Base-by-base conservation (phyloP, 2,329 filamentous ascomycete genomes). In the Pestalotiopsis fici region DNA sequence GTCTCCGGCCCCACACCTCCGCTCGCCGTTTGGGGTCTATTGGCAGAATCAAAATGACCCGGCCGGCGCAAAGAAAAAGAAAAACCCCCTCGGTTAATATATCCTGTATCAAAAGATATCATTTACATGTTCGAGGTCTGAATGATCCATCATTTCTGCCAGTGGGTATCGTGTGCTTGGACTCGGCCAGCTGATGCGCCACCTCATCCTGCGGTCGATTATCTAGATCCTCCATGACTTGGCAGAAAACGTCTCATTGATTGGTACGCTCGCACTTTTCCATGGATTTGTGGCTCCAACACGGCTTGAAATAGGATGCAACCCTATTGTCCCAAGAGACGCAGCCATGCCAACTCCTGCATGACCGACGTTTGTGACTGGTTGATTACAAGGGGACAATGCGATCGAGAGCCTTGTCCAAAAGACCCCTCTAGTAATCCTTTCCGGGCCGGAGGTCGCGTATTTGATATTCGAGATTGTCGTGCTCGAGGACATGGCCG, bases 401-500 rank as follows among this genome's bases (percentile, higher is more conserved):
- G 35, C 37, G 35, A 47, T 43, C 21, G 59, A 62, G n/a, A 18
- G 15, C 37, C 28, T 12, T 28, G 21, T 39, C 18, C 23, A 31
- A 21, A 62, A 35, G 39, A n/a, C 35, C 6, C 21, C 25, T 43
- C 59, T 62, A 62, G 37, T 62, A 27, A 12, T n/a, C 25, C 21
- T 23, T 62, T 7, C 73, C 74, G 21, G 79, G 79, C n/a, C 87
- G 82, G 66, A 89, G 74, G 72, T 90, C 87, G 35, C 86, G 80
- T 6, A 89, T 81, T 59, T 84, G 81, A 72, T 87, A 88, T n/a
- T 91, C 86, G 73, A 93, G 80, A 68, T 87, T 87, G 59, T 87
- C 84, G 27, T 86, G 88, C 77, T 93, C 90, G 72, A 90, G 90
- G 2, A 93, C 91, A 78, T 93, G 91, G 0, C 91, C 91, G 0